A percentile compares a stretch with the other conserved stretches of the same genome.
Evolutionary conservation across 2,329 filamentous ascomycete species (phyloP).

Genomic region (Calonectria pteridis): DNA sequence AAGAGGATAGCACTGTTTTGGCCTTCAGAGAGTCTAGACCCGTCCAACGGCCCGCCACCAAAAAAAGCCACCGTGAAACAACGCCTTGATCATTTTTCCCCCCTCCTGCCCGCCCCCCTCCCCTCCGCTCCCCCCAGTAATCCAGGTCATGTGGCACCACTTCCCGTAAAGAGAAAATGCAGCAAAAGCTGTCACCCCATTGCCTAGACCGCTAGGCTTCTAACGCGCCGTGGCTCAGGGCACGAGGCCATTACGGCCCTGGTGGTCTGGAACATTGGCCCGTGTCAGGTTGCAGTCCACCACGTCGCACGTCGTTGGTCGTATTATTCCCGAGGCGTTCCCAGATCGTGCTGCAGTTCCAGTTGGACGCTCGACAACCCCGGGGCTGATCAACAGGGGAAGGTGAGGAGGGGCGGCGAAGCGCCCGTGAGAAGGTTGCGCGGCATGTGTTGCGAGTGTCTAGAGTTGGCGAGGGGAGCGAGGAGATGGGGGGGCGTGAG

Average conservation of each 20-base stretch:
- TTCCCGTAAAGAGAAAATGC: neutral
- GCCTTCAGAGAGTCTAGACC: slow-evolving; percentile 18
- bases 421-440: neutral
- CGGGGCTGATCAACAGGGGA: slow-evolving; percentile 7
- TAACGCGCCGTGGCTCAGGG: slow-evolving; percentile 36
- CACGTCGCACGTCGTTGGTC: neutral
- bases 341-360: slow-evolving; percentile 17
- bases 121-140: neutral
- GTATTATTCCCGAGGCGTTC: slow-evolving; percentile 44
- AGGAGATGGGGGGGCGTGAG: neutral
- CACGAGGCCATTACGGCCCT: slow-evolving; percentile 36
- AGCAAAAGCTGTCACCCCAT: neutral
- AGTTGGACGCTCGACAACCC: neutral
- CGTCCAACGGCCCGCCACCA: slow-evolving; percentile 29
- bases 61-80: slow-evolving; percentile 13
- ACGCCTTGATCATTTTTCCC: neutral
- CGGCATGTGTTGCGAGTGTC: neutral
- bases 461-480: neutral
- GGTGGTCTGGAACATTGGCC: slow-evolving; percentile 31
- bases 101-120: neutral
- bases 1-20: neutral
- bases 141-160: slow-evolving; percentile 4
- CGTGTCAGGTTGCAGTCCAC: slow-evolving; percentile 24
- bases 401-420: neutral
- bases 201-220: slow-evolving; percentile 14